Base-by-base conservation (phyloP, 768 basidiomycete genomes). In the Cytidiella melzeri region DNA sequence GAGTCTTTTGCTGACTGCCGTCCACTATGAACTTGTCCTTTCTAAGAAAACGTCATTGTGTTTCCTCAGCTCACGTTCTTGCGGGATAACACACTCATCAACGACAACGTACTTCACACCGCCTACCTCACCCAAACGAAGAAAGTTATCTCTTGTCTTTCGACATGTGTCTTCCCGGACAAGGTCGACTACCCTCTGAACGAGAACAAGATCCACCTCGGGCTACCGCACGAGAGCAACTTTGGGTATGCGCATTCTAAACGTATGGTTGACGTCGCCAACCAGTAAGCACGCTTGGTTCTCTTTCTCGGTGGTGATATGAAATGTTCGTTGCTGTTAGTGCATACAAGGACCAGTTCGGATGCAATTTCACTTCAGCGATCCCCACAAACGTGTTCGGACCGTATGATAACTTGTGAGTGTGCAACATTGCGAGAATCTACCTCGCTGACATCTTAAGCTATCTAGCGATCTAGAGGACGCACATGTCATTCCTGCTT, bases 381-480 rank as follows among this genome's bases (percentile, higher is more conserved):
- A 98, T 98, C 61, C 94, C 95, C 1, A 97, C 95, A 10, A 96
- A 94, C 64, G 83, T 97, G n/a, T 97, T 97, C 62, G 94, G 94
- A 12, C 90, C 89, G 4, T 67, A 91, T 61, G 94, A 96, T 69
- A 97, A 97, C 72, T 98, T 88, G 90, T 87, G 55, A 49, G 76
- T 63, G 20, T 43, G 23, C 12, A 30, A 34, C 30, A 34, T 7
- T 15, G 15, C 30, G n/a, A n/a, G 28, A 10, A 15, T 43, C 36
- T 24, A 2, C 6, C 26, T 18, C n/a, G 13, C 28, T 10, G n/a
- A n/a, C 30, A 34, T 7, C 30, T 34, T 34, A 34, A 36, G 24
- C 44, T 47, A 13, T 48, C 42, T 58, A 89, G 91, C 64, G 87
- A 94, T 59, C 74, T 96, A 18, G 87, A 92, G 61, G 81, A 87